Percentiles rank a stretch among this genome's conserved stretches.
phyloP scores from a whole-genome alignment of 129 eudicot species.

The Logfia minima region DNA sequence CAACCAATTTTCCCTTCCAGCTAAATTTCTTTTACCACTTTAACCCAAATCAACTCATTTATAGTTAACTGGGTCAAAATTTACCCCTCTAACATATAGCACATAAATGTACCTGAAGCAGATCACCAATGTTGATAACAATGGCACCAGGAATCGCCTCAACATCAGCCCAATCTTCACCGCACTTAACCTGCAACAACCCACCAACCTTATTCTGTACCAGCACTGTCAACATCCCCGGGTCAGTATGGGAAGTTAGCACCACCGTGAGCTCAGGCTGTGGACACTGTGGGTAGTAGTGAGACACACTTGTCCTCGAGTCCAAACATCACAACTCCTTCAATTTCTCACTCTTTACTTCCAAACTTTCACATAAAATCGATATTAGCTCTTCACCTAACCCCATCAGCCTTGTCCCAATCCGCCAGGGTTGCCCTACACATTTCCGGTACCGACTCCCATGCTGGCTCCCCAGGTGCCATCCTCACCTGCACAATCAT shows the following conservation, averaged over 20 bases:
- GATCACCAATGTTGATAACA: slow-evolving; percentile 60
- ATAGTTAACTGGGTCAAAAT: neutral
- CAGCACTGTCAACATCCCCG: slow-evolving; percentile 49
- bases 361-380: slow-evolving; percentile 51
- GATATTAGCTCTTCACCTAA: slow-evolving; percentile 46
- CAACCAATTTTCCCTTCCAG: too few species aligned
- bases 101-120: slow-evolving; percentile 54
- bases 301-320: slow-evolving; percentile 35
- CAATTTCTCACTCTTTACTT: slow-evolving; percentile 26
- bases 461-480: slow-evolving; percentile 29
- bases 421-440: slow-evolving; percentile 31
- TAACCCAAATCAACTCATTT: neutral
- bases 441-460: slow-evolving; percentile 40
- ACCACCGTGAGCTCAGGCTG: slow-evolving; percentile 61
- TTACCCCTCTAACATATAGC: neutral
- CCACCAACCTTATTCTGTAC: slow-evolving; percentile 53
- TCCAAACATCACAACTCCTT: slow-evolving; percentile 57
- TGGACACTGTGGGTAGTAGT: slow-evolving; percentile 66
- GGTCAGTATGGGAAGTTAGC: slow-evolving; percentile 50
- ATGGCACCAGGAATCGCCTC: slow-evolving; percentile 57
- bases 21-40: neutral
- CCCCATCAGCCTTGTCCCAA: slow-evolving; percentile 42
- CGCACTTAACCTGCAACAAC: slow-evolving; percentile 57
- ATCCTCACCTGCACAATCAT: slow-evolving; percentile 28
- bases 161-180: slow-evolving; percentile 59